Percentiles rank a stretch among this genome's conserved stretches.
phyloP scores from a whole-genome alignment of 1,284 basidiomycete species.

The Apiotrichum brassicae region DNA sequence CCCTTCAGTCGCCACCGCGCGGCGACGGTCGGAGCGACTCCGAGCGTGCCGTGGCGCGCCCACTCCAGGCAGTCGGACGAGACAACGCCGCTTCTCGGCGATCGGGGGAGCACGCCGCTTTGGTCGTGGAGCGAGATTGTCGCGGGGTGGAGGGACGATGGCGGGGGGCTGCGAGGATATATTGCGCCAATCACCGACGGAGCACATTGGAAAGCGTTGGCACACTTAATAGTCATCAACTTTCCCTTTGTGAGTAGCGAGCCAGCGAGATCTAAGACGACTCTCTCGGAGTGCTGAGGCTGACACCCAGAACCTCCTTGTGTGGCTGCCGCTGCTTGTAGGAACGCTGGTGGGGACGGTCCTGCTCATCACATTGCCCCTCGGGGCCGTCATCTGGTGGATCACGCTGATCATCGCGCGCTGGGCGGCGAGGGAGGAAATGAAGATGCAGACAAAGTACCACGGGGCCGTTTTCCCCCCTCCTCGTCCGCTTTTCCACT shows the following conservation, averaged over 20 bases:
- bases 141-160: constrained; percentile 6
- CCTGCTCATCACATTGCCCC: constrained; percentile 43
- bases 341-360: constrained; percentile 44
- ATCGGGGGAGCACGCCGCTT: not conserved
- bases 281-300: constrained; percentile 39
- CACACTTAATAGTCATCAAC: constrained; percentile 40
- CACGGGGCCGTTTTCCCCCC: not conserved
- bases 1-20: constrained; percentile 12
- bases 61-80: constrained; percentile 15
- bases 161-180: constrained; percentile 22
- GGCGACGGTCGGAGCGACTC: not conserved
- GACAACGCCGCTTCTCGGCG: constrained; percentile 24
- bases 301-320: constrained; percentile 39
- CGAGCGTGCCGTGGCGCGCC: not conserved
- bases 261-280: constrained; percentile 25
- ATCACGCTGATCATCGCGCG: constrained; percentile 42
- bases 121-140: not conserved
- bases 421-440: constrained; percentile 39
- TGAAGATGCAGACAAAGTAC: constrained; percentile 12
- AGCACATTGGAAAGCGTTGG: constrained; percentile 33
- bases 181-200: constrained; percentile 29
- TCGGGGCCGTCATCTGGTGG: constrained; percentile 45
- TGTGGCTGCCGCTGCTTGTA: constrained; percentile 42
- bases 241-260: constrained; percentile 40
- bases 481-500: constrained; percentile 30